Evolutionary conservation across 768 basidiomycete species (phyloP).

Genomic region (Hortiboletus flavorubellus): DNA sequence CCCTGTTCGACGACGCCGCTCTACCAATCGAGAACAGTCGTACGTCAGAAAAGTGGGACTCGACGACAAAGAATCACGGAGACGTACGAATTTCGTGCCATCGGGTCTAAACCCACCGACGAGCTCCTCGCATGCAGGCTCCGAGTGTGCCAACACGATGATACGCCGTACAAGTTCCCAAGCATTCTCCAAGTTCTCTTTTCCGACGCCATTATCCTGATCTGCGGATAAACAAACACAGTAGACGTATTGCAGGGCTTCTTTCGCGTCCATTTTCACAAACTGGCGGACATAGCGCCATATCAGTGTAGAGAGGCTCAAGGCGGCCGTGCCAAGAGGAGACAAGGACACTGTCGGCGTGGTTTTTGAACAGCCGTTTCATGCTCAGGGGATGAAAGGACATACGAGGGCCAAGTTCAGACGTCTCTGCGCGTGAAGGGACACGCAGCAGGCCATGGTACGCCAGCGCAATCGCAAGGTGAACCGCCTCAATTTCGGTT

Average conservation of each 20-base stretch:
- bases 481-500: slow-evolving; percentile 90
- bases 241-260: slow-evolving; percentile 93
- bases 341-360: slow-evolving; percentile 59
- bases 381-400: slow-evolving; percentile 10
- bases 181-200: slow-evolving; percentile 77
- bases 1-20: slow-evolving; percentile 86
- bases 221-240: slow-evolving; percentile 78
- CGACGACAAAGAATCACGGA: background rate
- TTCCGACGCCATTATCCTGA: slow-evolving; percentile 65
- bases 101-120: slow-evolving; percentile 91
- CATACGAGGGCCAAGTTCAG: slow-evolving; percentile 80
- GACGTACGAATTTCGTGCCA: slow-evolving; percentile 81
- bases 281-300: slow-evolving; percentile 94
- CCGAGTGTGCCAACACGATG: slow-evolving; percentile 73
- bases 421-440: slow-evolving; percentile 75
- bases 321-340: slow-evolving; percentile 62
- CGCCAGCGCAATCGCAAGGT: slow-evolving; percentile 85
- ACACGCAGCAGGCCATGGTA: slow-evolving; percentile 92
- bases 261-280: slow-evolving; percentile 87
- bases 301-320: slow-evolving; percentile 80
- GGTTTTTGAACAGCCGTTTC: background rate
- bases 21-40: slow-evolving; percentile 36
- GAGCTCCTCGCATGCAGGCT: slow-evolving; percentile 86
- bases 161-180: slow-evolving; percentile 80
- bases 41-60: background rate